phyloP scores from a whole-genome alignment of 139 green algal species.

The Monoraphidium neglectum region DNA sequence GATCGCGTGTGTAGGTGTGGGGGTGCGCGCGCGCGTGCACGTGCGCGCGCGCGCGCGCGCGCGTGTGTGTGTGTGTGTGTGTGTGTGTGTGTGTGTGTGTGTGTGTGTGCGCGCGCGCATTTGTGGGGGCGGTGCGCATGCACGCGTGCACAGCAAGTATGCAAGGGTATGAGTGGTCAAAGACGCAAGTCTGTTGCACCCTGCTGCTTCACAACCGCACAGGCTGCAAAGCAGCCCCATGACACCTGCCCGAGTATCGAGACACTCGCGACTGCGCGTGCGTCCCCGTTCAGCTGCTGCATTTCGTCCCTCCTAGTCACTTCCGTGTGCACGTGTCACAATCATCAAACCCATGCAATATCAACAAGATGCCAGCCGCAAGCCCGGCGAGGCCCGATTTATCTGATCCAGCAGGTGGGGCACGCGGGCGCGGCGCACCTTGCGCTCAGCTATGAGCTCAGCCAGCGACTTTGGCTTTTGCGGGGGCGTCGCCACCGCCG shows the following conservation, averaged over 20 bases:
- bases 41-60: too few species aligned
- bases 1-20: background rate
- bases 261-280: background rate
- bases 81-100: too few species aligned
- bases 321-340: background rate
- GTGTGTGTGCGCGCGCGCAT: too few species aligned
- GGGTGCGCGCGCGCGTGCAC: background rate
- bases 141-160: too few species aligned
- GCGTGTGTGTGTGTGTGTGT: too few species aligned
- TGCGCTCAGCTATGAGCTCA: constrained; percentile 23
- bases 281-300: background rate
- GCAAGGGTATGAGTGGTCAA: too few species aligned
- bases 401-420: background rate
- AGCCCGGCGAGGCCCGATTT: background rate
- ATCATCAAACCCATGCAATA: background rate
- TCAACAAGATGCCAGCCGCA: background rate
- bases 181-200: too few species aligned
- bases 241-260: too few species aligned
- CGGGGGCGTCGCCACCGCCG: background rate
- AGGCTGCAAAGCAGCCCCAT: too few species aligned
- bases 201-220: too few species aligned
- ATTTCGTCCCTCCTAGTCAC: background rate
- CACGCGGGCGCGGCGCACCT: background rate
- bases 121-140: too few species aligned
- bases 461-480: constrained; percentile 3